phyloP scores from a whole-genome alignment of 306 rosid genomes.

The Vigna radiata region DNA sequence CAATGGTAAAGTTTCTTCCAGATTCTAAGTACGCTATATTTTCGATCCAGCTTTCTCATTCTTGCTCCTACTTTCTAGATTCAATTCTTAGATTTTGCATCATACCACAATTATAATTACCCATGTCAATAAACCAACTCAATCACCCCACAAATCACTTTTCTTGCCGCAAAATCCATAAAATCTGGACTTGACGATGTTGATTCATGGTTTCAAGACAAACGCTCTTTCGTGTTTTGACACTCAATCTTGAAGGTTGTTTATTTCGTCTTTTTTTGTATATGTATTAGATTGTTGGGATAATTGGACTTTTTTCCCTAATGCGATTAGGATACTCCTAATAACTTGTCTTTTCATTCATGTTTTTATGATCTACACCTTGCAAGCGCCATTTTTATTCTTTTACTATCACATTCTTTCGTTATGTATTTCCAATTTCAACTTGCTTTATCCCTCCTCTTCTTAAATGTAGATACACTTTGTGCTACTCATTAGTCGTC shows the following conservation, averaged over 20 bases:
- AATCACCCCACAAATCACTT: not conserved
- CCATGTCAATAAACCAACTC: not conserved
- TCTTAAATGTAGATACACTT: constrained; percentile 70
- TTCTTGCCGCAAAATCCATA: not conserved
- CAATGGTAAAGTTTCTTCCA: not conserved
- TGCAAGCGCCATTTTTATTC: not conserved
- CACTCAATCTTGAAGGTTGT: not conserved
- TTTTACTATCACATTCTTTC: not conserved
- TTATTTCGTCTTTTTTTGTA: not conserved
- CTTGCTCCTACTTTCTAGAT: not conserved
- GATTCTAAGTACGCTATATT: not conserved
- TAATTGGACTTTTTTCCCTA: not conserved
- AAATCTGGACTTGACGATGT: too few species aligned
- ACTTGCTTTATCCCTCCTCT: constrained; percentile 27
- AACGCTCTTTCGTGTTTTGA: not conserved
- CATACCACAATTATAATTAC: not conserved
- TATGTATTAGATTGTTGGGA: not conserved
- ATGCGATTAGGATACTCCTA: not conserved
- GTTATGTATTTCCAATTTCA: constrained; percentile 18
- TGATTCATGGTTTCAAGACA: not conserved
- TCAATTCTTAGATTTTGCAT: not conserved
- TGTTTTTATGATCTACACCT: not conserved
- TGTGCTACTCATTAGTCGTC: constrained; percentile 92
- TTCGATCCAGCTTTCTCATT: not conserved
- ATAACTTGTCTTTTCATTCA: not conserved